Evolutionary conservation across 345 rosid species (phyloP).

Genomic region (Arabis alpina): DNA sequence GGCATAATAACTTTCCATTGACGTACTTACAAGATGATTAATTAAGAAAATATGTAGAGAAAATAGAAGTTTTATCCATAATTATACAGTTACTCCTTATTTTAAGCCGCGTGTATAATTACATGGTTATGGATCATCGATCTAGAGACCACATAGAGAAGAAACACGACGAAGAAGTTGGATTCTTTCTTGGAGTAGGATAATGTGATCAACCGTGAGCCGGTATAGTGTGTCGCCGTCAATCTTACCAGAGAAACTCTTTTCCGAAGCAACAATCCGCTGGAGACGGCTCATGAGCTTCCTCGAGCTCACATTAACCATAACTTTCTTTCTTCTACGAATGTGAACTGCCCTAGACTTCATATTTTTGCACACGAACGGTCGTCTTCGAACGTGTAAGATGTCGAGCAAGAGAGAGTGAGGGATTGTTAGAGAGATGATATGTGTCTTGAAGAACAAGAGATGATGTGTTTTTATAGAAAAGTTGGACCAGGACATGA

Average conservation of each 20-base stretch:
- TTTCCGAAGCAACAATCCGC: conserved; percentile 41
- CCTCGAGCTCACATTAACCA: conserved; percentile 34
- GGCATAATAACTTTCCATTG: conserved; percentile 1
- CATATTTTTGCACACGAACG: conserved; percentile 39
- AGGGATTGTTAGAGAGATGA: not conserved
- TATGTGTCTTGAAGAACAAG: conserved; percentile 9
- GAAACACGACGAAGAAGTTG: conserved; percentile 44
- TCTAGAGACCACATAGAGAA: conserved; percentile 43
- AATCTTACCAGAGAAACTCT: conserved; percentile 27
- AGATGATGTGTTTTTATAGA: conserved; percentile 27
- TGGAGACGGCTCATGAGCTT: conserved; percentile 45
- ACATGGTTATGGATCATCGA: conserved; percentile 4
- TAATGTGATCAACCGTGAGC: conserved; percentile 45
- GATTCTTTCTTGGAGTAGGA: conserved; percentile 41
- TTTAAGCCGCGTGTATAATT: conserved; percentile 8
- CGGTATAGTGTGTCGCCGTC: conserved; percentile 35
- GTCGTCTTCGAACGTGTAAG: conserved; percentile 13
- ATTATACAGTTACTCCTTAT: conserved; percentile 23
- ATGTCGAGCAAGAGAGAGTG: not conserved
- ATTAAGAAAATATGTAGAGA: conserved; percentile 5
- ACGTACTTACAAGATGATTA: conserved; percentile 3
- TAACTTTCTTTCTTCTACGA: conserved; percentile 41
- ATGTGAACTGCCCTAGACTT: conserved; percentile 38
- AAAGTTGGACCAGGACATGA: conserved; percentile 14
- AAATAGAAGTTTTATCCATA: conserved; percentile 17